A percentile compares a stretch with the other conserved stretches of the same genome.
phyloP scores from a whole-genome alignment of 2,329 filamentous ascomycete genomes.

The Clarireedia homoeocarpa region DNA sequence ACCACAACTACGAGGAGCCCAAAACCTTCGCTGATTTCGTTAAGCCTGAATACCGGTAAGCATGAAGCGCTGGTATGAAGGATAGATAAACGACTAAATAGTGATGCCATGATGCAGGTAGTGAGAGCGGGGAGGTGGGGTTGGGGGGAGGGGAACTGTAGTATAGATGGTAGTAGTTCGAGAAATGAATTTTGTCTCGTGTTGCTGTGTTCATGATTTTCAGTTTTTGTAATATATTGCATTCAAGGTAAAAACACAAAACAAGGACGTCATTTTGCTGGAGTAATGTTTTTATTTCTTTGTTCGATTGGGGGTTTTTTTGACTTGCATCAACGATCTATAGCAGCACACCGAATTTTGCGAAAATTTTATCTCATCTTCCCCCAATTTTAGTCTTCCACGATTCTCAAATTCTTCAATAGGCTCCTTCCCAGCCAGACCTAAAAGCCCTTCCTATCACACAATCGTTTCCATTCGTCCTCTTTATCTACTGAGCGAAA shows the following conservation, averaged over 20 bases:
- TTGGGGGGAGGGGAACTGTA: not conserved
- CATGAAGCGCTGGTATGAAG: not conserved
- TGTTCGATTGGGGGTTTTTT: not conserved
- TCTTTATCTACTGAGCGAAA: not conserved
- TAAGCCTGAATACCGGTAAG: slow-evolving; percentile 86
- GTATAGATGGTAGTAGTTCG: not conserved
- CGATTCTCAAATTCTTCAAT: not conserved
- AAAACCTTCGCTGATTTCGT: slow-evolving; percentile 97
- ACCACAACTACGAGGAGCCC: slow-evolving; percentile 64
- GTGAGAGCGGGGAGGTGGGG: not conserved
- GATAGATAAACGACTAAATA: not conserved
- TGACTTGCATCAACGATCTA: slow-evolving; percentile 1
- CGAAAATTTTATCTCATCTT: not conserved
- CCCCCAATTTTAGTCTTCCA: not conserved
- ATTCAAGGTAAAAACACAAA: too few species aligned
- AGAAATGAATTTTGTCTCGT: not conserved
- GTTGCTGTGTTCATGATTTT: not conserved
- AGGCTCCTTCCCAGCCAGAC: not conserved
- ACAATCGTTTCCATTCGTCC: not conserved
- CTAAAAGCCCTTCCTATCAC: not conserved
- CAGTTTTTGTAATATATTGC: too few species aligned
- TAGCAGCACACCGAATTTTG: not conserved
- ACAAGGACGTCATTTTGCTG: too few species aligned
- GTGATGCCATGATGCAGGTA: not conserved
- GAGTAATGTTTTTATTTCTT: not conserved